A percentile compares a stretch with the other conserved stretches of the same genome.
Evolutionary conservation across 2,329 filamentous ascomycete species (phyloP).

Genomic region (Colletotrichum somersetense): DNA sequence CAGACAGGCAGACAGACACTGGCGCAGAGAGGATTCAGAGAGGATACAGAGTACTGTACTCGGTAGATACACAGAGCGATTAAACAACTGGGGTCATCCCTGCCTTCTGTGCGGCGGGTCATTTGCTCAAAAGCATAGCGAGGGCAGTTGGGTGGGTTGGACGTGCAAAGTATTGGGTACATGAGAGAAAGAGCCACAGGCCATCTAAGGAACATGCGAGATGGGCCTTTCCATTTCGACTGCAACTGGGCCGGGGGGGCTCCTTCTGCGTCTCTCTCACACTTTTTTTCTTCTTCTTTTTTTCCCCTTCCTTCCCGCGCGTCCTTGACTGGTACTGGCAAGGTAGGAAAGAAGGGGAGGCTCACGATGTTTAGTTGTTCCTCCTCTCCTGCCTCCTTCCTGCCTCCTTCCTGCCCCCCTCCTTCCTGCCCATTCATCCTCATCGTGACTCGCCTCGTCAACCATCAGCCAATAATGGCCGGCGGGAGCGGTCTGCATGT

Average conservation of each 20-base stretch:
- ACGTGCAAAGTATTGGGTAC: constrained; percentile 28
- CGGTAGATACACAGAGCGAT: constrained; percentile 1
- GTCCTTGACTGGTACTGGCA: background rate
- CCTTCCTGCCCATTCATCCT: constrained; percentile 6
- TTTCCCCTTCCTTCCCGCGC: background rate
- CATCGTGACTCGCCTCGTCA: constrained; percentile 13
- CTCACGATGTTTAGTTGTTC: constrained; percentile 31
- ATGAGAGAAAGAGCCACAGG: constrained; percentile 5
- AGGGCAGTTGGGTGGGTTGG: constrained; percentile 12
- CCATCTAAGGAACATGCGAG: constrained; percentile 27
- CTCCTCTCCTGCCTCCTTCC: constrained; percentile 2
- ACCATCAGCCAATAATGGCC: constrained; percentile 28
- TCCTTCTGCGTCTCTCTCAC: background rate
- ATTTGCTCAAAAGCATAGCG: constrained; percentile 29
- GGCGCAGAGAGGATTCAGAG: background rate
- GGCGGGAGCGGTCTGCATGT: constrained; percentile 27
- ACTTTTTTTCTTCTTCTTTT: background rate
- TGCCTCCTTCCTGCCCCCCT: constrained; percentile 1
- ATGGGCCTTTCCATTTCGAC: constrained; percentile 32
- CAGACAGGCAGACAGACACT: constrained; percentile 5
- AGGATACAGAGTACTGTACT: background rate
- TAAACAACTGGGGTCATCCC: constrained; percentile 26
- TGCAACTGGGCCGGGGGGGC: constrained; percentile 6
- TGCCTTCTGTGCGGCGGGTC: constrained; percentile 24
- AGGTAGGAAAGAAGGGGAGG: constrained; percentile 22